A percentile compares a stretch with the other conserved stretches of the same genome.
Evolutionary conservation across 169 alveolate species (phyloP).

Genomic region (Condylostoma magnum): DNA sequence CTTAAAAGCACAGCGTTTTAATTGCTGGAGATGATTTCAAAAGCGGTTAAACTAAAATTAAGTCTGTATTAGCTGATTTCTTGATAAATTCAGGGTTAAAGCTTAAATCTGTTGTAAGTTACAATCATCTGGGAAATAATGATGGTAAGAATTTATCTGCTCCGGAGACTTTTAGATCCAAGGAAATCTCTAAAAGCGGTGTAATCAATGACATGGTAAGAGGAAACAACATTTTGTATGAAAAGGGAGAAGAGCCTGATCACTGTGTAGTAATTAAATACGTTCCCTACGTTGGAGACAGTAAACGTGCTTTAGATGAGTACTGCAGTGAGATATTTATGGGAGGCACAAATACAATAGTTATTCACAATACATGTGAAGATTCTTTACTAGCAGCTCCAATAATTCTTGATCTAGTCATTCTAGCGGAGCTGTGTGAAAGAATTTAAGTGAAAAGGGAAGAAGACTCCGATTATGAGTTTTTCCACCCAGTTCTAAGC

Average conservation of each 20-base stretch:
- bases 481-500: slow-evolving; percentile 32
- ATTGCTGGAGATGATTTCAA: slow-evolving; percentile 92
- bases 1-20: slow-evolving; percentile 75
- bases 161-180: slow-evolving; percentile 81
- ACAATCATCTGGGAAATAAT: slow-evolving; percentile 92
- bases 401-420: slow-evolving; percentile 80
- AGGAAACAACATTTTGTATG: slow-evolving; percentile 80
- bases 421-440: slow-evolving; percentile 71
- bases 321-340: slow-evolving; percentile 84
- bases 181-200: slow-evolving; percentile 86
- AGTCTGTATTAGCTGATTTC: slow-evolving; percentile 85
- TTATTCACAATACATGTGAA: slow-evolving; percentile 89
- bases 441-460: slow-evolving; percentile 1
- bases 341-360: slow-evolving; percentile 85
- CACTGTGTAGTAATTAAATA: slow-evolving; percentile 89
- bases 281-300: slow-evolving; percentile 90
- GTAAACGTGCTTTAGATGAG: slow-evolving; percentile 92
- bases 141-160: slow-evolving; percentile 90
- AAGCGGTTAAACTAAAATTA: slow-evolving; percentile 90
- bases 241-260: slow-evolving; percentile 54
- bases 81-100: slow-evolving; percentile 84
- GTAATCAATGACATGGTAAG: slow-evolving; percentile 87
- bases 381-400: slow-evolving; percentile 92
- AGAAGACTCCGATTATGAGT: not conserved
- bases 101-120: slow-evolving; percentile 84